Evolutionary conservation across 768 basidiomycete genomes (phyloP).

Genomic region (Mycena olivaceomarginata): DNA sequence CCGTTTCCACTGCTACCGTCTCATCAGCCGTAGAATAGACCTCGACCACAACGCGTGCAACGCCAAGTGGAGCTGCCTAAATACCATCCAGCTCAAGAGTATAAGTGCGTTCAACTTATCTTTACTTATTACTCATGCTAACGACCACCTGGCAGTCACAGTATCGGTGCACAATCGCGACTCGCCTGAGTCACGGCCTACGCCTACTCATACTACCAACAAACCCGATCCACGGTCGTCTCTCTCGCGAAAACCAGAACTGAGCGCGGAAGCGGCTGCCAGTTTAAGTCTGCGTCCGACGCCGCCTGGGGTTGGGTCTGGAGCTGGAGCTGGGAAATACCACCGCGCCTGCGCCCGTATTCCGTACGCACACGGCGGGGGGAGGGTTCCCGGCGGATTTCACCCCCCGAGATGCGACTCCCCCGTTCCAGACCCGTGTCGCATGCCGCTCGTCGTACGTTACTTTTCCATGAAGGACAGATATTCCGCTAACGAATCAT

Average conservation of each 20-base stretch:
- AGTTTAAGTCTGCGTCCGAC: no score
- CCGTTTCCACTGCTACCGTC: no score
- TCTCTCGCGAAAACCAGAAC: conserved; percentile 13
- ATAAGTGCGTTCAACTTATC: background rate
- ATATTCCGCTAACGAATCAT: background rate
- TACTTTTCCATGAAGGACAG: background rate
- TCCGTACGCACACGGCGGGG: background rate
- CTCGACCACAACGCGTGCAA: conserved; percentile 28
- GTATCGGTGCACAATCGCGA: background rate
- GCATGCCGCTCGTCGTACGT: conserved; percentile 24
- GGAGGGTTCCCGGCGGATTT: conserved; percentile 11
- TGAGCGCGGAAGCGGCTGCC: no score
- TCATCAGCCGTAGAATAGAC: background rate
- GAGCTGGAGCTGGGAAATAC: background rate
- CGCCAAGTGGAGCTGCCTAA: conserved; percentile 4
- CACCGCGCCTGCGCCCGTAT: conserved; percentile 15
- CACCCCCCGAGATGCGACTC: conserved; percentile 6
- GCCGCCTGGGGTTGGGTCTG: background rate
- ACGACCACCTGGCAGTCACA: background rate
- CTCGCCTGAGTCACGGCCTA: background rate
- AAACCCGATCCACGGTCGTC: background rate
- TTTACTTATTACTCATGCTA: background rate
- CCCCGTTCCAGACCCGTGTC: background rate
- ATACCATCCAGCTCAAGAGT: background rate
- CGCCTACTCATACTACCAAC: no score